Evolutionary conservation across 2,329 filamentous ascomycete genomes (phyloP).

Genomic region (Cladosporium sp.): DNA sequence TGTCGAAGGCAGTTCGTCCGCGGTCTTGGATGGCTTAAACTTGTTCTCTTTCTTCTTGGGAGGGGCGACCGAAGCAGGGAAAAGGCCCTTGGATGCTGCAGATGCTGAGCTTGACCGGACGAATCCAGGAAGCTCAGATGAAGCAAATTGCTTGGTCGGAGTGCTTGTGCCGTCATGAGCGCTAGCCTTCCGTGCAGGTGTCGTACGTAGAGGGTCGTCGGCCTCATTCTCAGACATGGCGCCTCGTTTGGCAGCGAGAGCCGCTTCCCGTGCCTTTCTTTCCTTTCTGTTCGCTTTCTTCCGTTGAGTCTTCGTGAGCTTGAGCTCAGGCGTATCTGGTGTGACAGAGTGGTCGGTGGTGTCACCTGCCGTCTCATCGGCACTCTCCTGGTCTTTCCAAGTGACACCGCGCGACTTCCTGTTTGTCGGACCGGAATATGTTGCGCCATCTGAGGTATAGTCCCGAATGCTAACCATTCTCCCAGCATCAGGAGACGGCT

Average conservation of each 20-base stretch:
- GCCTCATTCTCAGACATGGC: conserved; percentile 33
- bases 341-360: conserved; percentile 19
- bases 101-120: not conserved
- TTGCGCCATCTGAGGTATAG: conserved; percentile 44
- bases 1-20: not conserved
- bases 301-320: conserved; percentile 33
- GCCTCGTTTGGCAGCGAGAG: conserved; percentile 22
- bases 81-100: not conserved
- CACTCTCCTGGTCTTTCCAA: conserved; percentile 13
- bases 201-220: conserved; percentile 23
- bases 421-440: conserved; percentile 19
- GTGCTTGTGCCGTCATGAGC: conserved; percentile 22
- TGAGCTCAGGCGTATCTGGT: conserved; percentile 14
- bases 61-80: conserved; percentile 11
- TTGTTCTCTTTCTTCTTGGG: conserved; percentile 7
- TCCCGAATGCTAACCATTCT: conserved; percentile 14
- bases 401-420: conserved; percentile 8
- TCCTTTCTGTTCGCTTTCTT: conserved; percentile 34
- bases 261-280: conserved; percentile 23
- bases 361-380: conserved; percentile 22
- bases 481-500: conserved; percentile 1
- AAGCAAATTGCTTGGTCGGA: not conserved
- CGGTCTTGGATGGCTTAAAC: conserved; percentile 1
- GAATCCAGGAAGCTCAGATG: not conserved
- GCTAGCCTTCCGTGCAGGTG: conserved; percentile 36